phyloP scores from a whole-genome alignment of 2,329 filamentous ascomycete species.

The Periconia sp. region DNA sequence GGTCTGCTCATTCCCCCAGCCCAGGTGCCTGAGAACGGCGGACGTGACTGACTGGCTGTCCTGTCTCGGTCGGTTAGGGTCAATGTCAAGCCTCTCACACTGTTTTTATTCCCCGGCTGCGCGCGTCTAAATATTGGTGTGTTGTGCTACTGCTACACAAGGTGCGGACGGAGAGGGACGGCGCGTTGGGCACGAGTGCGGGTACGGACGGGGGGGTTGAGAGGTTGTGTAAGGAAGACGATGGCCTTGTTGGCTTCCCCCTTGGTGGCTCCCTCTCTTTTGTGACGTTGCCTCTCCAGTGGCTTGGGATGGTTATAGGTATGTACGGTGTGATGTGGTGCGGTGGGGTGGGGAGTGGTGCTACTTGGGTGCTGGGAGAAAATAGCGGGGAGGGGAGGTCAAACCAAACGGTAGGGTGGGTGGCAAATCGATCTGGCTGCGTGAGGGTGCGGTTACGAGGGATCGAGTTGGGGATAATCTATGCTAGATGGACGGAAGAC shows the following conservation, averaged over 20 bases:
- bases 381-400: not conserved
- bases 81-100: not conserved
- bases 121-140: slow-evolving; percentile 15
- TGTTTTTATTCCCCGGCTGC: not conserved
- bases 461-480: not conserved
- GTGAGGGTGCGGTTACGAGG: not conserved
- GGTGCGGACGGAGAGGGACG: not conserved
- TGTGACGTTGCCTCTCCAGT: not conserved
- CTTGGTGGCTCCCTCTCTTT: not conserved
- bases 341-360: not conserved
- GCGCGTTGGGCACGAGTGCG: not conserved
- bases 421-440: not conserved
- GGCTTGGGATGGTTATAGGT: not conserved
- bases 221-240: not conserved
- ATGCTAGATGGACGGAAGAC: not conserved
- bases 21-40: slow-evolving; percentile 29
- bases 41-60: not conserved
- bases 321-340: not conserved
- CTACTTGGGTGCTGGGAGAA: not conserved
- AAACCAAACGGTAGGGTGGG: not conserved
- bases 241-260: not conserved
- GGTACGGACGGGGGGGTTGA: not conserved
- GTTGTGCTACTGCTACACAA: slow-evolving; percentile 7
- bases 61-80: not conserved
- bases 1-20: slow-evolving; percentile 44